phyloP scores from a whole-genome alignment of 2,329 filamentous ascomycete species.

The Curvularia sp. region DNA sequence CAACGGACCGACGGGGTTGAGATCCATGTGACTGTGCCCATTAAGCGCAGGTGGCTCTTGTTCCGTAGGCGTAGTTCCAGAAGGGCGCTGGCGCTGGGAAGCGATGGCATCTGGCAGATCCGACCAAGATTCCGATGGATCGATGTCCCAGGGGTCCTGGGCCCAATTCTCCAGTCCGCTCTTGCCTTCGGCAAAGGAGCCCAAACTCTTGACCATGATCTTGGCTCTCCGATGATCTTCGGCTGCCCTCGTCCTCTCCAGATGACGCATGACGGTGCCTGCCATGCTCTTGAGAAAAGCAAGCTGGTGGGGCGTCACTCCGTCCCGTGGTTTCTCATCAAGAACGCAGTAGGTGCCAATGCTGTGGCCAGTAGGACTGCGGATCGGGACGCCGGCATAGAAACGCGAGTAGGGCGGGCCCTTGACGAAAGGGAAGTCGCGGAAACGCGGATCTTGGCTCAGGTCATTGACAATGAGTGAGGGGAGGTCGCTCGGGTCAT shows the following conservation, averaged over 20 bases:
- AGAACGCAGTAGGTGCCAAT: slow-evolving; percentile 68
- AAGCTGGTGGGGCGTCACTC: slow-evolving; percentile 57
- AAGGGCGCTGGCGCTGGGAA: slow-evolving; percentile 31
- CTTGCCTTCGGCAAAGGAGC: slow-evolving; percentile 49
- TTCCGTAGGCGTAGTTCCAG: slow-evolving; percentile 13
- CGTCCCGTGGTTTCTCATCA: slow-evolving; percentile 63
- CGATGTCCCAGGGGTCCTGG: slow-evolving; percentile 40
- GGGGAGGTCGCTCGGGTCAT: slow-evolving; percentile 30
- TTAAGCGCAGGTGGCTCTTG: slow-evolving; percentile 25
- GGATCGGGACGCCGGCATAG: slow-evolving; percentile 67
- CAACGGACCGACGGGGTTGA: slow-evolving; percentile 26
- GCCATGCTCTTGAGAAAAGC: slow-evolving; percentile 64
- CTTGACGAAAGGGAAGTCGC: slow-evolving; percentile 42
- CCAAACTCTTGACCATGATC: slow-evolving; percentile 58
- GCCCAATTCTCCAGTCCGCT: slow-evolving; percentile 45
- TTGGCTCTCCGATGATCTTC: slow-evolving; percentile 62
- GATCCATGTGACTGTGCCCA: slow-evolving; percentile 31
- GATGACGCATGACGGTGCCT: slow-evolving; percentile 64
- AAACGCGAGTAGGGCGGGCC: slow-evolving; percentile 51
- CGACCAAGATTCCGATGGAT: slow-evolving; percentile 17
- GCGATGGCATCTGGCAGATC: slow-evolving; percentile 22
- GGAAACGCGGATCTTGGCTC: slow-evolving; percentile 49
- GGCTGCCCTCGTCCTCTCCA: slow-evolving; percentile 63
- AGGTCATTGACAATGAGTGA: slow-evolving; percentile 46
- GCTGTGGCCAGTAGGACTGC: slow-evolving; percentile 62